Percentiles rank a stretch among this genome's conserved stretches.
Conservation (phyloP, 73 alveolate genomes). For the Paramecium biaurelia region DNA sequence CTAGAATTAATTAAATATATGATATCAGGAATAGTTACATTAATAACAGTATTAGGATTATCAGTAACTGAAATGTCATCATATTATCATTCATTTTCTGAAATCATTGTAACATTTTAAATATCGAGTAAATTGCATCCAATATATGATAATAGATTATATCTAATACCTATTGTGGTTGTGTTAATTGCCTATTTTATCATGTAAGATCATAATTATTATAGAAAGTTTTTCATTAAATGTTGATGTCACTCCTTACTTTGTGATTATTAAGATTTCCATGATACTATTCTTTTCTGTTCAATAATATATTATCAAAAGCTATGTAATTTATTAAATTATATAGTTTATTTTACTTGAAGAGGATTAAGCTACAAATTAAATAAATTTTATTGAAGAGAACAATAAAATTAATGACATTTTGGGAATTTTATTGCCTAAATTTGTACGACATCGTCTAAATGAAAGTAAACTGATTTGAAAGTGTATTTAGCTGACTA, state of each 20-base stretch:
- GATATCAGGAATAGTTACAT: not conserved
- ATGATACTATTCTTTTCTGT: not conserved
- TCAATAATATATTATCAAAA: not conserved
- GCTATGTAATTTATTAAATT: not conserved
- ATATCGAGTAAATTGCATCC: not conserved
- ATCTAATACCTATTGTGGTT: not conserved
- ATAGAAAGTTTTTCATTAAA: not conserved
- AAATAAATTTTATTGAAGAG: conserved; percentile 37
- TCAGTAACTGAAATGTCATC: not conserved
- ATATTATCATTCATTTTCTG: not conserved
- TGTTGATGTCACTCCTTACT: not conserved
- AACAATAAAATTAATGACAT: conserved; percentile 50
- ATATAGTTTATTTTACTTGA: not conserved
- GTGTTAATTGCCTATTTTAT: not conserved
- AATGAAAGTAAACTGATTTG: conserved; percentile 1
- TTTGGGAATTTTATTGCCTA: conserved; percentile 43
- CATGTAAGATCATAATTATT: not conserved
- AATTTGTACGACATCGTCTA: conserved; percentile 33
- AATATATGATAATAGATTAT: not conserved
- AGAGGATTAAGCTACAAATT: conserved; percentile 1
- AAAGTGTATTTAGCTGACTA: not conserved
- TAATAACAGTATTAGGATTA: not conserved
- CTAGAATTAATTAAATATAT: not conserved
- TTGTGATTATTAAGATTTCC: not conserved
- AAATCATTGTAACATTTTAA: not conserved